phyloP scores from a whole-genome alignment of 306 rosid genomes.

The Acacia crassicarpa region DNA sequence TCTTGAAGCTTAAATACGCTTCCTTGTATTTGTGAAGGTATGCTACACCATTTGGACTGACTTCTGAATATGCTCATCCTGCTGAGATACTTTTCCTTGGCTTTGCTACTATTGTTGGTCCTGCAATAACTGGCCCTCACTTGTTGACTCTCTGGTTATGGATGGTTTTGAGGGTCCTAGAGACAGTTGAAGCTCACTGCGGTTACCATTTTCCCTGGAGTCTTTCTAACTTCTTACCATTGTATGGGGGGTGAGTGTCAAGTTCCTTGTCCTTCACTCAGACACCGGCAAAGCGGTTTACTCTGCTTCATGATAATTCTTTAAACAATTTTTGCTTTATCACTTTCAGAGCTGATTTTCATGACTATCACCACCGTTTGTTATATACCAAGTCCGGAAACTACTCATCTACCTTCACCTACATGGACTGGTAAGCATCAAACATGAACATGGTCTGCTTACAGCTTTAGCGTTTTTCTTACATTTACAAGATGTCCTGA shows the following conservation, averaged over 20 bases:
- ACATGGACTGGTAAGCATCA: constrained; percentile 70
- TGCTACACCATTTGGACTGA: constrained; percentile 86
- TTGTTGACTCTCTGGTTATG: constrained; percentile 79
- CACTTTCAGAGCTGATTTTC: constrained; percentile 70
- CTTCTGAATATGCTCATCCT: constrained; percentile 89
- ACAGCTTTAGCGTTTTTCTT: neutral
- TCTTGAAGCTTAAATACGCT: constrained; percentile 16
- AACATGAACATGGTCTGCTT: constrained; percentile 5
- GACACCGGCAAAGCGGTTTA: neutral
- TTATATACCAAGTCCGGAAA: constrained; percentile 83
- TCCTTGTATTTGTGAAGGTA: constrained; percentile 44
- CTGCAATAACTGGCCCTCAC: constrained; percentile 87
- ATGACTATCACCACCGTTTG: constrained; percentile 85
- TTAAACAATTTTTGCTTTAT: constrained; percentile 11
- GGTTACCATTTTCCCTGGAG: constrained; percentile 92
- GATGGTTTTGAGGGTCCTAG: constrained; percentile 78
- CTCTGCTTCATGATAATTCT: neutral
- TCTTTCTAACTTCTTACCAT: constrained; percentile 71
- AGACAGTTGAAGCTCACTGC: constrained; percentile 88
- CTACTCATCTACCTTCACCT: constrained; percentile 80
- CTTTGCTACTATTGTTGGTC: constrained; percentile 82
- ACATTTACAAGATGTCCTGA: neutral
- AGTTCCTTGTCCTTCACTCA: constrained; percentile 2
- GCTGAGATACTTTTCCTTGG: constrained; percentile 89
- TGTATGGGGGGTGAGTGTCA: constrained; percentile 75